A percentile compares a stretch with the other conserved stretches of the same genome.
Evolutionary conservation across 345 rosid genomes (phyloP).

Genomic region (Camelina laxa): DNA sequence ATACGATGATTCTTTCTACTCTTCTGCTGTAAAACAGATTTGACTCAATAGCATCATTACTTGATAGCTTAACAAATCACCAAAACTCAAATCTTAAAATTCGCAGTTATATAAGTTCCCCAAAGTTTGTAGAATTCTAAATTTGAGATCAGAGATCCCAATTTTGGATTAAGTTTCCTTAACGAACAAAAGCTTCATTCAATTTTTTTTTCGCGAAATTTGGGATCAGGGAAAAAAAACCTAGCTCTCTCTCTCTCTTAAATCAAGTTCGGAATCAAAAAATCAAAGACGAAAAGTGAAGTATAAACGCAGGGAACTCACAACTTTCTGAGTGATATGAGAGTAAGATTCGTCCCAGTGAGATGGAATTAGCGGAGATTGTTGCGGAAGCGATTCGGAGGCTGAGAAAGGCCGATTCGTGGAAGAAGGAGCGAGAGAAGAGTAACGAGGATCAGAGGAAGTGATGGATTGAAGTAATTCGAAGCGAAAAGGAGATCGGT

Average conservation of each 20-base stretch:
- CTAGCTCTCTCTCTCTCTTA: conserved; percentile 7
- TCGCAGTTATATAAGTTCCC: not conserved
- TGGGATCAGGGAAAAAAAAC: not conserved
- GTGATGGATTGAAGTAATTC: conserved; percentile 49
- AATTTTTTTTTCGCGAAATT: conserved; percentile 23
- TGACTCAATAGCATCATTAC: not conserved
- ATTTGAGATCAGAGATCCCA: conserved; percentile 16
- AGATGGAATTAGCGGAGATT: conserved; percentile 27
- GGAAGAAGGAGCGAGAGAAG: conserved; percentile 34
- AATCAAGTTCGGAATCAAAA: conserved; percentile 1
- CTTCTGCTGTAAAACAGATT: conserved; percentile 49
- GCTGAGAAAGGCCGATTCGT: conserved; percentile 32
- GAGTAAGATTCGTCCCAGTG: conserved; percentile 46
- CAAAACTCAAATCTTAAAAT: not conserved
- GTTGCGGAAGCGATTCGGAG: conserved; percentile 37
- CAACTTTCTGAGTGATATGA: conserved; percentile 47
- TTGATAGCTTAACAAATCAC: not conserved
- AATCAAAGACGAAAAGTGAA: not conserved
- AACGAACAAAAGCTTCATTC: conserved; percentile 20
- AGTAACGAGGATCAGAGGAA: conserved; percentile 32
- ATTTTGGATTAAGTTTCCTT: conserved; percentile 25
- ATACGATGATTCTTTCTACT: conserved; percentile 43
- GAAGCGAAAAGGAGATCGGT: conserved; percentile 51
- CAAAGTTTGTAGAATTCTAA: not conserved
- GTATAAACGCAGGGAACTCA: conserved; percentile 25